Evolutionary conservation across 805 yeast genomes (phyloP).

Genomic region (Yarrowia bubula): DNA sequence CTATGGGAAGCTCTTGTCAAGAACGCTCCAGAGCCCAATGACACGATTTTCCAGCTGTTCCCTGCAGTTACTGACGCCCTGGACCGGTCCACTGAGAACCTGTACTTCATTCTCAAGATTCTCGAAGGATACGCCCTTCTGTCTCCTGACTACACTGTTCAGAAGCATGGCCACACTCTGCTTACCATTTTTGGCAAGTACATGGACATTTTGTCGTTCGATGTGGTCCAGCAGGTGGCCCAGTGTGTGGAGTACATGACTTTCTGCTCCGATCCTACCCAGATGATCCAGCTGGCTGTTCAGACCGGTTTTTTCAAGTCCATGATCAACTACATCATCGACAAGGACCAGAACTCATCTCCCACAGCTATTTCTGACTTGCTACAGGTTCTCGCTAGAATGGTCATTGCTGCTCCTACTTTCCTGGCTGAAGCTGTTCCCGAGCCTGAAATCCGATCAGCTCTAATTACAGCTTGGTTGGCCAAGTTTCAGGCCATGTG

Average conservation of each 20-base stretch:
- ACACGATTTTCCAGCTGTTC: conserved; percentile 47
- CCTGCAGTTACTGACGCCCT: conserved; percentile 58
- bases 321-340: conserved; percentile 15
- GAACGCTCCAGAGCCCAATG: conserved; percentile 51
- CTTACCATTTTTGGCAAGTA: conserved; percentile 28
- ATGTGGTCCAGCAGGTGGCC: conserved; percentile 32
- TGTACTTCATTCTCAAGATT: conserved; percentile 37
- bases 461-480: conserved; percentile 35
- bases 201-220: conserved; percentile 26
- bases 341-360: conserved; percentile 32
- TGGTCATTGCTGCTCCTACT: conserved; percentile 33
- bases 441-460: neutral
- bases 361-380: conserved; percentile 37
- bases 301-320: conserved; percentile 30
- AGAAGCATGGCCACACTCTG: conserved; percentile 20
- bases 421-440: conserved; percentile 31
- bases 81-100: conserved; percentile 55
- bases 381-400: conserved; percentile 33
- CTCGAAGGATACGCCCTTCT: conserved; percentile 40
- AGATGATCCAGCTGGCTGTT: conserved; percentile 27
- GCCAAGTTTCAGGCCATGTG: conserved; percentile 52
- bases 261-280: conserved; percentile 29
- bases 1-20: conserved; percentile 73
- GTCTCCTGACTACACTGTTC: conserved; percentile 32
- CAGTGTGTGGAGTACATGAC: conserved; percentile 34